Evolutionary conservation across 352 stramenopile species (phyloP), one percentile per base, ranked within the genome.

Genomic region (Pythium myriotylum): DNA sequence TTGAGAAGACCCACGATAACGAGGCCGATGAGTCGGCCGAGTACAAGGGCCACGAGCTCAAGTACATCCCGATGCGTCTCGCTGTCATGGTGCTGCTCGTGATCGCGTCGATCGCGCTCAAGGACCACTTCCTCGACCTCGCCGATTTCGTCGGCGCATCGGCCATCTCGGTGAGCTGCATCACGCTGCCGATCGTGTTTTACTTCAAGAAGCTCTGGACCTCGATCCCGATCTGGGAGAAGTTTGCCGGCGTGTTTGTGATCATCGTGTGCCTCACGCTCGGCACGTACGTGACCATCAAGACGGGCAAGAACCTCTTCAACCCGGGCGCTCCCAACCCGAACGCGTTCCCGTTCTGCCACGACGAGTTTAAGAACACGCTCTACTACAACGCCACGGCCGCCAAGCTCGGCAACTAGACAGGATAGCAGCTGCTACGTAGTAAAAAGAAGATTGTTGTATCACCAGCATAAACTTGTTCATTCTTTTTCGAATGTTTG

Each of bases 61-160:
- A 66, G 62, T 70, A 66, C 56, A 61, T 66, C 20, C 19, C 62
- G 17, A 52, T 76, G 26, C 65, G 69, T 19, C 54, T 63, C 14
- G 54, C 54, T 5, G 54, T 76, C 3, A 61, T 76, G 24, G 37
- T 43, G 40, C 20, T 46, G 17, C 48, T 76, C 19, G 58, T 60
- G 17, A 17, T 62, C 6, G 54, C 54, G 32, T 66, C 68, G 9
- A 61, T 73, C 22, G 43, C 68, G 22, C 46, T 76, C 24, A 65
- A 76, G 27, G 65, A 76, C 45, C 68, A 73, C 54, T 73, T 76
- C 33, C 49, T 59, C 45, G 68, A 76, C 29, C 62, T 76, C 19
- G 54, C 65, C 46, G 68, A 76, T 52, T 62, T 76, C 35, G 46
- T 73, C 24, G 68, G 68, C 40, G 68, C 68, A 14, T 76, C 68